Base-by-base conservation (phyloP, 1,284 basidiomycete species). In the Boletellus dicymbophilus region DNA sequence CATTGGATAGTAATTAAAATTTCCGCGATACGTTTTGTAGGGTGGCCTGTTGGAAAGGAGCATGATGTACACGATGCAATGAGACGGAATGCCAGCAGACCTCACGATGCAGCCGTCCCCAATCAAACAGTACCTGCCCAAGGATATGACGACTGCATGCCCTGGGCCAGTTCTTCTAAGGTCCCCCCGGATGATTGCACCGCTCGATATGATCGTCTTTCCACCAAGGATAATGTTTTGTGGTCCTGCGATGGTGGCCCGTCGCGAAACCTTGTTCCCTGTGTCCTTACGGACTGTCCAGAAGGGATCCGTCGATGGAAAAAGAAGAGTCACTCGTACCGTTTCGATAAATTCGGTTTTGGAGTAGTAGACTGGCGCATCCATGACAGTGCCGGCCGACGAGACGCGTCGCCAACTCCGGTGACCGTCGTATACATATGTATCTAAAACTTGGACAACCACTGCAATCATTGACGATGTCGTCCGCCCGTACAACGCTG, bases 1-100 rank as follows among this genome's bases (percentile, higher is more conserved):
- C 85, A 98, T 93, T 2, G 97, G 96, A 64, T 98, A 98, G 71
- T 97, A 98, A 60, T 97, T 98, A 79, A 97, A 98, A 51, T 86
- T 84, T 44, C 91, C 91, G 49, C 90, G 83, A 65, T 93, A 94
- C 0, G 91, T 93, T 72, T 94, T 94, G 70, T 93, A 93, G 5
- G 91, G 90, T 16, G 90, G 89, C 55, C 89, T 90, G 37, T 20
- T 13, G 16, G 25, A 30, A 30, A 18, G 22, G 18, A 18, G 28
- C 18, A 27, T 20, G 33, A 15, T 34, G 22, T 1, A 28, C 9
- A 15, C n/a, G 25, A 33, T 21, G 15, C 27, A 37, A 8, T 16
- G 23, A 31, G 42, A 44, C 6, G 11, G 26, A 20, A 38, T 27
- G 37, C n/a, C 13, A 28, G 47, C 54, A 21, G 46, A 95, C 91